Percentiles rank a stretch among this genome's conserved stretches.
Evolutionary conservation across 1,284 basidiomycete genomes (phyloP).

Genomic region (Volvariella volvacea): DNA sequence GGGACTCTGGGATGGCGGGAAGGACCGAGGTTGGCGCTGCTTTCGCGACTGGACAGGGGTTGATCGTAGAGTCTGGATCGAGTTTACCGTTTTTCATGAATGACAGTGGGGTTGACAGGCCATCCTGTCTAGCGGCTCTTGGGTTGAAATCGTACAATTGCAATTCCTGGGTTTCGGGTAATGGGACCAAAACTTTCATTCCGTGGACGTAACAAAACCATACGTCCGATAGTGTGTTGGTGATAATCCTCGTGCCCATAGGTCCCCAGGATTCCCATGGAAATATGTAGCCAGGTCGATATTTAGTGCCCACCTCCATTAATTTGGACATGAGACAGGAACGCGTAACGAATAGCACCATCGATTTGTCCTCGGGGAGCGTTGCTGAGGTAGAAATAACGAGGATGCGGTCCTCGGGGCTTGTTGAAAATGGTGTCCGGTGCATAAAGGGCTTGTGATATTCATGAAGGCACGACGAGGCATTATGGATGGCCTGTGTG

Average conservation of each 20-base stretch:
- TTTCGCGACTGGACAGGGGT: background rate
- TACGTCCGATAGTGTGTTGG: conserved; percentile 4
- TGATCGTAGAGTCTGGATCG: too few relatives aligned
- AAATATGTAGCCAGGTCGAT: background rate
- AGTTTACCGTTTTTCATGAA: too few relatives aligned
- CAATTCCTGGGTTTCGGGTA: background rate
- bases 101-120: background rate
- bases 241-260: conserved; percentile 5
- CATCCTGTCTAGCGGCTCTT: background rate
- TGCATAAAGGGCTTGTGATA: background rate
- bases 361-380: background rate
- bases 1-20: background rate
- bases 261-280: conserved; percentile 10
- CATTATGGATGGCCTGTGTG: background rate
- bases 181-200: conserved; percentile 7
- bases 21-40: background rate
- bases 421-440: conserved; percentile 9
- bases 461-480: too few relatives aligned
- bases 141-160: conserved; percentile 9
- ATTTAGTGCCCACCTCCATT: background rate
- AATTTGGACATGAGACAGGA: conserved; percentile 5
- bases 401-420: conserved; percentile 6
- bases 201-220: conserved; percentile 14
- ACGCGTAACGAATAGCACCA: conserved; percentile 5
- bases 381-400: conserved; percentile 5